Evolutionary conservation across 164 flowering plant genomes (phyloP), one percentile per base, ranked within the genome.

Genomic region (Berberis thunbergii): DNA sequence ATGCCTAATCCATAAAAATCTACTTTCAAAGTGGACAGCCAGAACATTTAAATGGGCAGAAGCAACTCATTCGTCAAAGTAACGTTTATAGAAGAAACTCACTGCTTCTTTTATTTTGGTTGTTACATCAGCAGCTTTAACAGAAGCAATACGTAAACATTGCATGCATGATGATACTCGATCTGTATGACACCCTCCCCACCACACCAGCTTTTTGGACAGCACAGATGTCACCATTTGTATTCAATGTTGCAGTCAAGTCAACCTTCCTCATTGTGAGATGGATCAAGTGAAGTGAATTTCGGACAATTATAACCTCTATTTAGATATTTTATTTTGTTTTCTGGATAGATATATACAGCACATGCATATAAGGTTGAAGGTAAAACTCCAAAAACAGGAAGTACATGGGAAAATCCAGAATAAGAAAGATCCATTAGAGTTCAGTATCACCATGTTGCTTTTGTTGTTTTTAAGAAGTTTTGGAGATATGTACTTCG

Each of bases 241-340:
- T 71, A 70, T 89, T 95, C 43, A 89, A 73, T 61, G 94, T 95
- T 41, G 77, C 84, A 64, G 97, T 89, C n/a, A n/a, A n/a, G n/a
- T n/a, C 86, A 95, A 79, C 71, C 85, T 83, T 95, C 99, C 73
- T 95, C 99, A 60, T n/a, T n/a, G n/a, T n/a, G n/a, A n/a, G n/a
- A n/a, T 49, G 99, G 99, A 74, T 95, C 99, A 6, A 89, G 3
- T 59, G 13, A 9, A 42, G 11, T 38, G 26, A 7, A 59, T 59
- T 26, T 26, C 26, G 26, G 26, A 26, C 26, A 26, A 26, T 26
- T 26, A 26, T 26, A 26, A 13, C 43, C 60, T 58, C 4, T 10
- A 40, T 6, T 42, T 11, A 58, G 60, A 1, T 54, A 54, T 4
- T 1, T 26, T 26, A 26, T 54, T n/a, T 54, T 12, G 3, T 4